These are phyloP conservation scores for Naganishia randhawae DNA, from an alignment of 768 basidiomycete species.

Conservation along the genomic window DNA sequence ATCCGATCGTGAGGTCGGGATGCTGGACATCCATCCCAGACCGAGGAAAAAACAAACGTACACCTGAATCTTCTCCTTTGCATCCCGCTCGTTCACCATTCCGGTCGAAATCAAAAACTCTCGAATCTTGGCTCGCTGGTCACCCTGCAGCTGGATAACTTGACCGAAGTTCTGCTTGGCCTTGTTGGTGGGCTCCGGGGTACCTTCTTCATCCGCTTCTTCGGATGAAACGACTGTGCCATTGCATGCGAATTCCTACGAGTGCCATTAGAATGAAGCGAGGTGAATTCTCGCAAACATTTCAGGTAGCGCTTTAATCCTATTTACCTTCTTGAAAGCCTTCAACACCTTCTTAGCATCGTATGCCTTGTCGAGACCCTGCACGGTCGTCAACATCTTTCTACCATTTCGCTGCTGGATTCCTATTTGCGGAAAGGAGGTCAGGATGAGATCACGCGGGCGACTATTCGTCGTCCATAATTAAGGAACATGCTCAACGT, in stretches of 20 bases:
- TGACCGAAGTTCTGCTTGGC: slow-evolving; percentile 93
- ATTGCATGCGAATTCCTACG: slow-evolving; percentile 95
- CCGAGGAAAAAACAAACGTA: slow-evolving; percentile 3
- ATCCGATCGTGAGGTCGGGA: not conserved
- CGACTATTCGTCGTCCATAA: not conserved
- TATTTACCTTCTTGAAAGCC: slow-evolving; percentile 89
- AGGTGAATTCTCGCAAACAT: not conserved
- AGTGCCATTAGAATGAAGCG: not conserved
- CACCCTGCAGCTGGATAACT: slow-evolving; percentile 97
- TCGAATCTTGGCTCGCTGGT: slow-evolving; percentile 87
- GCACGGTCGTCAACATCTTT: slow-evolving; percentile 95
- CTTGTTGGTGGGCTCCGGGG: slow-evolving; percentile 32
- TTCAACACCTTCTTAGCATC: slow-evolving; percentile 97
- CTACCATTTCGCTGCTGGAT: slow-evolving; percentile 99
- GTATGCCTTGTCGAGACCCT: slow-evolving; percentile 91
- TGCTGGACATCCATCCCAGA: not conserved
- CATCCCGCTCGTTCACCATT: slow-evolving; percentile 49
- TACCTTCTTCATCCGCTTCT: slow-evolving; percentile 41
- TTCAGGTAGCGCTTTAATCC: not conserved
- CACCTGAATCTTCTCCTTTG: slow-evolving; percentile 51
- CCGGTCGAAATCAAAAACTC: slow-evolving; percentile 69
- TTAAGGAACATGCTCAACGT: slow-evolving; percentile 26
- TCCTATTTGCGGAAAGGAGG: slow-evolving; percentile 50
- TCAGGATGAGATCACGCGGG: not conserved
- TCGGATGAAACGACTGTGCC: slow-evolving; percentile 72